Evolutionary conservation across 371 early-diverging fungal genomes (phyloP).

Genomic region (Batrachochytrium dendrobatidis): DNA sequence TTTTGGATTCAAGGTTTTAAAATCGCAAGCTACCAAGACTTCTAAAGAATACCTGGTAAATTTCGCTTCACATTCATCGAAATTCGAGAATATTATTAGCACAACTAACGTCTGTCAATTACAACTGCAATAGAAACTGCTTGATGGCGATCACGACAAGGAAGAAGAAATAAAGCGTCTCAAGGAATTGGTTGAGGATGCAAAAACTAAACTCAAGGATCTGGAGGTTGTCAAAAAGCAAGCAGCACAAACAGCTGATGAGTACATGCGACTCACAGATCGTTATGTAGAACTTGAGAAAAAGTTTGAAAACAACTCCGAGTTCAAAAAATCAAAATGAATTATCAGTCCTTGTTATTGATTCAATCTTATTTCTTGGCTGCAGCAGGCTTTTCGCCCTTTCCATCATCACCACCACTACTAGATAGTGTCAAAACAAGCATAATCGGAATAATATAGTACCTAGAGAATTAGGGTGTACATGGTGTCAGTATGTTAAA

Average conservation of each 20-base stretch:
- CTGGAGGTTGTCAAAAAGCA: conserved; percentile 72
- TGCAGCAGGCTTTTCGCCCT: background rate
- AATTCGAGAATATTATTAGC: conserved; percentile 19
- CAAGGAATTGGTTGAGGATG: conserved; percentile 43
- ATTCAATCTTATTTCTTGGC: background rate
- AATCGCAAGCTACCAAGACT: conserved; percentile 38
- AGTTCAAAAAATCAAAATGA: conserved; percentile 6
- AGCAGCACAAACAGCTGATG: conserved; percentile 56
- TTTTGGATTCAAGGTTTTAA: conserved; percentile 17
- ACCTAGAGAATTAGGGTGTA: background rate
- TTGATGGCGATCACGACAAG: conserved; percentile 20
- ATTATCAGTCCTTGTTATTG: conserved; percentile 14
- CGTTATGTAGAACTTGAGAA: conserved; percentile 54
- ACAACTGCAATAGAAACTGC: conserved; percentile 10
- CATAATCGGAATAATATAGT: background rate
- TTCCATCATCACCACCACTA: background rate
- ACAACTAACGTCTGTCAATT: conserved; percentile 11
- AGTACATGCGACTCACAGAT: conserved; percentile 71
- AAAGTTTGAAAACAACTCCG: conserved; percentile 19
- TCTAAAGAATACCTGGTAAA: conserved; percentile 40
- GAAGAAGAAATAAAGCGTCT: conserved; percentile 13
- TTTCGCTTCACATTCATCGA: too few relatives aligned
- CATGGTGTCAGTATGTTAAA: too few relatives aligned
- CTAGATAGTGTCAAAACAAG: background rate
- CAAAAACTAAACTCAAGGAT: conserved; percentile 28